These are phyloP conservation scores for Amniculicola lignicola DNA, from an alignment of 495 filamentous ascomycete species.

Conservation along the genomic window DNA sequence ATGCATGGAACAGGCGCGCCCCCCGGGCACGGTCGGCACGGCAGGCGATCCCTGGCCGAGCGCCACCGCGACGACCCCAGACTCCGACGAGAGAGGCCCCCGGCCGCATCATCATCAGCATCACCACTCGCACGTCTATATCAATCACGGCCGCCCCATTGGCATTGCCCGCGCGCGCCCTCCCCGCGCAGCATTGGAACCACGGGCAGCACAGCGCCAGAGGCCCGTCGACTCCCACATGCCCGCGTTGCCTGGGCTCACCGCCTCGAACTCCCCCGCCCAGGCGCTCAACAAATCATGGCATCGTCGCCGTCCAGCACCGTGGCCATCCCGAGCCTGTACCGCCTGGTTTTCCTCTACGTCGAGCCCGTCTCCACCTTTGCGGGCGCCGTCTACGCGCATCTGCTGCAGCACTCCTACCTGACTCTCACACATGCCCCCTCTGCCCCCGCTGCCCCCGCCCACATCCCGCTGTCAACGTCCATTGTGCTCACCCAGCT, in stretches of 20 bases:
- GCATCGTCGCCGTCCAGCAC: too few relatives aligned
- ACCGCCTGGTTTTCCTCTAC: slow-evolving; percentile 62
- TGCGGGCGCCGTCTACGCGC: slow-evolving; percentile 61
- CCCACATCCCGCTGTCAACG: slow-evolving; percentile 44
- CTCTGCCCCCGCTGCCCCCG: slow-evolving; percentile 41
- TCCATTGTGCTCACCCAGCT: slow-evolving; percentile 60
- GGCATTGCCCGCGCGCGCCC: not conserved
- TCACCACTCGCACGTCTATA: too few relatives aligned
- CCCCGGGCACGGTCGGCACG: too few relatives aligned
- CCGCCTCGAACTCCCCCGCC: not conserved
- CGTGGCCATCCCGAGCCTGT: slow-evolving; percentile 38
- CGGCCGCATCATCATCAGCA: not conserved
- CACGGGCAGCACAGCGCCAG: not conserved
- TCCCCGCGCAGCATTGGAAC: not conserved
- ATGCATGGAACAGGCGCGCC: too few relatives aligned
- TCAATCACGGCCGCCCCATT: not conserved
- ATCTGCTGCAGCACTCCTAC: slow-evolving; percentile 55
- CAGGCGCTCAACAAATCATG: not conserved
- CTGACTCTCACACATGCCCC: slow-evolving; percentile 55
- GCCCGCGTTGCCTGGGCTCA: not conserved
- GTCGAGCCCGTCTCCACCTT: slow-evolving; percentile 66
- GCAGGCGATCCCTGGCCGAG: too few relatives aligned
- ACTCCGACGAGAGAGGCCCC: too few relatives aligned
- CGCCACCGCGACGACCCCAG: too few relatives aligned
- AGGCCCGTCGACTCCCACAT: not conserved